Base-by-base conservation (phyloP, 805 yeast species). In the Metschnikowia koreensis region DNA sequence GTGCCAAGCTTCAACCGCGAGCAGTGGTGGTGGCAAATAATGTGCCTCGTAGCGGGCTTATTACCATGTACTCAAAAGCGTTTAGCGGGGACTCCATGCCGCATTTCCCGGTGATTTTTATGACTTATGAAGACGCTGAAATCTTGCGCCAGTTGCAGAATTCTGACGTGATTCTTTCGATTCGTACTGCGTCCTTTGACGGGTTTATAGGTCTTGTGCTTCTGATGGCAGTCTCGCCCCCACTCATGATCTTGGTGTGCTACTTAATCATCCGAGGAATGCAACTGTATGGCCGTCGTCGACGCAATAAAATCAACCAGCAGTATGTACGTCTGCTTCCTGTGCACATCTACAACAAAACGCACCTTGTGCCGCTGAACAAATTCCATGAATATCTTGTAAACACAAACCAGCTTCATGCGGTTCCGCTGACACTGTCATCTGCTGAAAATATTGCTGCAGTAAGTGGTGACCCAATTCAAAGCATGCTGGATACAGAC, bases 1-100 rank as follows among this genome's bases (percentile, higher is more conserved):
- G 63, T 1, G 66, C 63, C 16, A 46, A 47, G 8, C 45, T 63
- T n/a, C 43, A 36, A 12, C 86, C 86, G 0, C 61, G 54, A 12
- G 81, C 81, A 6, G 80, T 82, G 10, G 66, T 83, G n/a, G 74
- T 83, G 8, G 86, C 83, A 33, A 83, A 82, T 60, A 75, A 80
- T 59, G 76, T 70, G 50, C 76, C 77, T 7, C 61, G 63, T 38
- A 62, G 71, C 16, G 78, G 81, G 7, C 68, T 81, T 48, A 71
- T 82, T 26, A 80, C 84, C 26, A 82, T 81, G 86, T 81, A 74
- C 60, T 76, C 82, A 2, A 65, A 71, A 38, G 68, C 68, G 27
- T 79, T 73, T 52, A 73, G 77, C 46, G 72, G 67, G 46, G 74
- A 75, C 43, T 66, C 61, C 15, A 43, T 26, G 27, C 64, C 79